These are phyloP conservation scores for Hymenoscyphus repandus DNA, from an alignment of 2,329 filamentous ascomycete genomes.

Conservation along the genomic window DNA sequence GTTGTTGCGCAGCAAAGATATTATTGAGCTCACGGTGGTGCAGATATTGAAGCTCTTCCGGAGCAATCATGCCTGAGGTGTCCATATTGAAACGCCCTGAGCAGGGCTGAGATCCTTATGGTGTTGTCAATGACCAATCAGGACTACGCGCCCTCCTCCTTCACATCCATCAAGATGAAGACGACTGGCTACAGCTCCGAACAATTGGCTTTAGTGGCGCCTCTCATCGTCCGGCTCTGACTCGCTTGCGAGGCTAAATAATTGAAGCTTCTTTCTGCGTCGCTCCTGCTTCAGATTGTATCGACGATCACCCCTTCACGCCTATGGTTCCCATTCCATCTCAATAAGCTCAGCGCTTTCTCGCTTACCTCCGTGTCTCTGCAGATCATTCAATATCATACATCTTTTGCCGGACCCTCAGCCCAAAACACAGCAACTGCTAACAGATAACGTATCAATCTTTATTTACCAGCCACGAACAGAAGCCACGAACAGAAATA, in stretches of 20 bases:
- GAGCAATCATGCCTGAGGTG: background rate
- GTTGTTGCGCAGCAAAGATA: background rate
- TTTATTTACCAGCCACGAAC: background rate
- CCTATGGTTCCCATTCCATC: too few species aligned
- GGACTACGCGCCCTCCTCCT: constrained; percentile 18
- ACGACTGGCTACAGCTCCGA: constrained; percentile 8
- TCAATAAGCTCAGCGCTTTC: constrained; percentile 16
- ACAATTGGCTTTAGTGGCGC: constrained; percentile 1
- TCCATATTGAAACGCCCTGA: constrained; percentile 11
- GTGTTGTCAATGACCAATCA: constrained; percentile 15
- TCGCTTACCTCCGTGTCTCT: constrained; percentile 2
- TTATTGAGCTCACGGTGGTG: background rate
- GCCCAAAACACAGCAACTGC: background rate
- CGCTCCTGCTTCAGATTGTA: constrained; percentile 12
- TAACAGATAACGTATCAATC: constrained; percentile 2
- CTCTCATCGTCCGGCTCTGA: constrained; percentile 6
- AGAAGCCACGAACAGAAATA: background rate
- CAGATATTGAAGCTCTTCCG: background rate
- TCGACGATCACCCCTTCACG: background rate
- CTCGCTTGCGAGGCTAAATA: constrained; percentile 11
- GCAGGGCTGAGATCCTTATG: constrained; percentile 9
- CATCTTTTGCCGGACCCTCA: background rate
- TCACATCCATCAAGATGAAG: constrained; percentile 12
- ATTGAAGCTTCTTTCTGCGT: background rate
- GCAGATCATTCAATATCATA: constrained; percentile 8